Conservation (phyloP, 768 basidiomycete species). For the Lactarius tabidus region DNA sequence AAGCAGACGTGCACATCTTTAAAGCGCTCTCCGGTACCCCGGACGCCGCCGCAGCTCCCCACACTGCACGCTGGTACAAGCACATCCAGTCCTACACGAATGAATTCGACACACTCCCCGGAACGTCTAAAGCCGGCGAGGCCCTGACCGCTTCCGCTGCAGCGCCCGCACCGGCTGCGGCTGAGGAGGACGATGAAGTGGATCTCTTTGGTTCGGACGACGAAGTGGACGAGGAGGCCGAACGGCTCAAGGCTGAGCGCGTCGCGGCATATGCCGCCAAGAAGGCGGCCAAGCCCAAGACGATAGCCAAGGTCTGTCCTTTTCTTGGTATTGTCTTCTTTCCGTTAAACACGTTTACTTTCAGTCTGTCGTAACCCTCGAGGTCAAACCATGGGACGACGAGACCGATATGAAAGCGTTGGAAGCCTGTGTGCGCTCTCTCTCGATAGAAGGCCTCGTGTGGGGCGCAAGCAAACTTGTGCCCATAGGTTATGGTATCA, state of each 20-base stretch:
- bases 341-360: conserved; percentile 14
- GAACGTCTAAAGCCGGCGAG: conserved; percentile 79
- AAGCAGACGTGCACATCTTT: conserved; percentile 92
- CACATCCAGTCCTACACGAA: conserved; percentile 86
- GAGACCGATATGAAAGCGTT: conserved; percentile 94
- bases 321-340: background rate
- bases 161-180: conserved; percentile 30
- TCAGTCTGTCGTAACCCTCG: conserved; percentile 95
- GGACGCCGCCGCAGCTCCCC: conserved; percentile 58
- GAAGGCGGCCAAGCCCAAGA: conserved; percentile 89
- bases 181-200: conserved; percentile 40
- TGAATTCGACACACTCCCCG: conserved; percentile 75
- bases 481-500: conserved; percentile 89
- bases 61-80: conserved; percentile 86
- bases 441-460: conserved; percentile 85
- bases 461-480: conserved; percentile 96
- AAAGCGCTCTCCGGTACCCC: conserved; percentile 70
- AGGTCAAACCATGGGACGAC: conserved; percentile 99
- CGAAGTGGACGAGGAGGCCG: conserved; percentile 47
- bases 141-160: conserved; percentile 56
- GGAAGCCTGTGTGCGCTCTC: conserved; percentile 78
- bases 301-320: conserved; percentile 71
- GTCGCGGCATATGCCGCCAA: conserved; percentile 89
- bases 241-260: conserved; percentile 76
- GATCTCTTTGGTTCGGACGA: conserved; percentile 81